Base-by-base conservation (phyloP, 768 basidiomycete species). In the Cyclocybe aegerita region DNA sequence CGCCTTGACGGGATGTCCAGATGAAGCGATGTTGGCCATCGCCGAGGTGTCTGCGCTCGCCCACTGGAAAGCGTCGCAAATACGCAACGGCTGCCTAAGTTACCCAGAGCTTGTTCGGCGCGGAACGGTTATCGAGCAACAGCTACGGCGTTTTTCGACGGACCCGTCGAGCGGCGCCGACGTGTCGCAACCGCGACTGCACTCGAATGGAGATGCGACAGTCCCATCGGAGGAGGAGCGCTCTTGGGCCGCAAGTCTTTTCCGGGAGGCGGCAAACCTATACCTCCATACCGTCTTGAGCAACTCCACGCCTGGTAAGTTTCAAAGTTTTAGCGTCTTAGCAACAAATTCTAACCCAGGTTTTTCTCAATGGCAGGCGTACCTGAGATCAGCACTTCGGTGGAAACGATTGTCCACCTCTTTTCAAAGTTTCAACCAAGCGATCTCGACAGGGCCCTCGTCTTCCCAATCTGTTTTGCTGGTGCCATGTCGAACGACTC, bases 381-480 rank as follows among this genome's bases (percentile, higher is more conserved):
- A 17, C 78, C 83, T 43, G 89, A 91, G 65, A 88, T 93, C 56
- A 70, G 64, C 48, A 67, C 72, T 36, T 81, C 79, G 7, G 81
- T 87, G 30, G 77, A 79, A 23, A 64, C 61, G 38, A 76, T 89
- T 42, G 70, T 81, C 45, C 77, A 78, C 39, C 68, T 77, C 15
- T 62, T 90, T 48, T 69, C 72, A 49, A 76, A 78, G 56, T 63
- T 90, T 46, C 78, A 76, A 23, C 67, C 80, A 37, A 82, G 83
- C 11, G 73, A 79, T 50, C 66, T 81, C 38, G 90, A 93, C 65
- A 80, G 86, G 49, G 75, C 79, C 7, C 66, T 90, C 37, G 72
- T 88, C 15, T 86, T 90, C 67, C 88, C 90, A 29, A 77, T 89
- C 48, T 85, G 82, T 63, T 71, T 93, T 37, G 82, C 85, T 30